Percentiles rank a stretch among this genome's conserved stretches.
Conservation (phyloP, 2,329 filamentous ascomycete species). For the Penicillium sp. region DNA sequence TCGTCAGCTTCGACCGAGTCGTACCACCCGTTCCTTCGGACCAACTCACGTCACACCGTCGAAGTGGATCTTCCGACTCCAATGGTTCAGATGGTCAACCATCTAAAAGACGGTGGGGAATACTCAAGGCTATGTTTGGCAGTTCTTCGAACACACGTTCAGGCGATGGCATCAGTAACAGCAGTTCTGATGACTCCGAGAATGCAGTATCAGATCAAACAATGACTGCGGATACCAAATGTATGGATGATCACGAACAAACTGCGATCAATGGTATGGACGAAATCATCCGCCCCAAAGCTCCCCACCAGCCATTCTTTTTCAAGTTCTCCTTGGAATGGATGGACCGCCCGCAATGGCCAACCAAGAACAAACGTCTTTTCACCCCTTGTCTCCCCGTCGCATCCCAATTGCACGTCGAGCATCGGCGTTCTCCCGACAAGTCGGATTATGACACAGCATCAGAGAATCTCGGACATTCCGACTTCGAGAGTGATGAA, state of each 20-base stretch:
- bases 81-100: constrained; percentile 23
- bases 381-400: constrained; percentile 56
- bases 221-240: constrained; percentile 23
- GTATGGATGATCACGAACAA: constrained; percentile 28
- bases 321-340: constrained; percentile 70
- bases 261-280: constrained; percentile 20
- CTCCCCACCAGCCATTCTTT: constrained; percentile 55
- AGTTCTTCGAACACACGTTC: constrained; percentile 45
- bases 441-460: constrained; percentile 26
- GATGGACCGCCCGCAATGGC: constrained; percentile 52
- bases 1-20: constrained; percentile 64
- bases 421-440: constrained; percentile 34
- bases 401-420: constrained; percentile 54
- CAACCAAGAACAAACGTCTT: constrained; percentile 53
- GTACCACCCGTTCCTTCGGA: constrained; percentile 39
- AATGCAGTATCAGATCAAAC: constrained; percentile 26
- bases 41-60: constrained; percentile 34
- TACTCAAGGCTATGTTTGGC: constrained; percentile 52
- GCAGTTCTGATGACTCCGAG: constrained; percentile 37
- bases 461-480: constrained; percentile 20
- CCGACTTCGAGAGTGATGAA: constrained; percentile 17
- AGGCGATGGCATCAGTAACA: constrained; percentile 42
- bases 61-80: constrained; percentile 33
- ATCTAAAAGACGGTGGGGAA: constrained; percentile 49
- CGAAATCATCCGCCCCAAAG: constrained; percentile 34